Evolutionary conservation across 2,329 filamentous ascomycete species (phyloP), one percentile per base, ranked within the genome.

Genomic region (Bipolaris gigantea): DNA sequence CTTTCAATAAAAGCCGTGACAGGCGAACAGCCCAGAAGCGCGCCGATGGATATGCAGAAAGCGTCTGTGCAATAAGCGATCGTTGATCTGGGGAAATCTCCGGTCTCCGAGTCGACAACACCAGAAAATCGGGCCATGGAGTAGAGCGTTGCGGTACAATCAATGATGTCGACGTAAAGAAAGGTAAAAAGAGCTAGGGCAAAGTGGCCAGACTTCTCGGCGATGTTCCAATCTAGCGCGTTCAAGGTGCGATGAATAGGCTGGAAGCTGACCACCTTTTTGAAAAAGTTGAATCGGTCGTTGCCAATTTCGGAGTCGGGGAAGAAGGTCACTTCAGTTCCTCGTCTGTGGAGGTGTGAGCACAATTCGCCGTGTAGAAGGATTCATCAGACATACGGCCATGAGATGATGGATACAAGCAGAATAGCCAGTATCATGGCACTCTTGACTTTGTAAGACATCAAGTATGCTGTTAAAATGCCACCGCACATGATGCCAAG

Each of bases 1-100:
- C 89, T 92, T 74, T 95, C 91, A 65, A 95, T 86, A 67, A 92
- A 96, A 7, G 90, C 89, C 0, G 90, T 95, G 4, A 95, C 89
- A 0, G 91, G 91, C 0, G 90, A 89, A 7, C 82, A 83, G 42
- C 91, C 91, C 23, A 96, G 79, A 2, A 95, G 79, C 4, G 90
- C 85, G 2, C 90, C 90, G 55, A 95, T 87, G 1, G 89, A 90
- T 65, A 95, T 92, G 65, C 85, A 86, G 42, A 92, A 77, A 0
- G 90, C 90, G 67, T 96, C 91, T 23, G 92, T 89, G 76, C 91
- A 85, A 72, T 95, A 96, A 1, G 91, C 91, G 6, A 91, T 76
- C 0, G 90, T 88, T 13, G 89, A 93, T 44, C 91, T 89, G 70
- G 94, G 90, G 57, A 96, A 96, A 69, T 96, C 91, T 65, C 91